Percentiles rank a stretch among this genome's conserved stretches.
Conservation (phyloP, 2,329 filamentous ascomycete genomes). For the Furcasterigmium sp. region DNA sequence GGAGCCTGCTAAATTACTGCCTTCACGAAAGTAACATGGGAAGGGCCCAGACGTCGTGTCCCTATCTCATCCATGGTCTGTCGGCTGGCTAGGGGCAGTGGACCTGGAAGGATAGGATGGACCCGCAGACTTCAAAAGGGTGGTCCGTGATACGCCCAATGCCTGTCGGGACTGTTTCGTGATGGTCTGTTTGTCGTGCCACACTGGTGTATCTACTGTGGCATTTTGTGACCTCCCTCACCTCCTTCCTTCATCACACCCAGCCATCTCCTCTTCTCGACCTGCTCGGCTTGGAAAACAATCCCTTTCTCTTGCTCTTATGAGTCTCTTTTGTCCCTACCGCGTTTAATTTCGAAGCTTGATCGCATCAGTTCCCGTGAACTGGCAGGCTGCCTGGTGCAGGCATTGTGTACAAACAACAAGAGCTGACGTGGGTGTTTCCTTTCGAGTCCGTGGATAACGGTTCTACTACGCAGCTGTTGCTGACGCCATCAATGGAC, state of each 20-base stretch:
- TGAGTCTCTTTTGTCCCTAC: slow-evolving; percentile 8
- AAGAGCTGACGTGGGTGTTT: no score
- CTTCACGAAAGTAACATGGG: no score
- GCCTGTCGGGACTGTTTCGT: no score
- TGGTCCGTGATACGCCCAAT: no score
- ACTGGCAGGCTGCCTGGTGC: slow-evolving; percentile 11
- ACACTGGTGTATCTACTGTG: not conserved
- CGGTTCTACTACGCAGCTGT: no score
- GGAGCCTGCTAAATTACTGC: no score
- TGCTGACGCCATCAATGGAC: no score
- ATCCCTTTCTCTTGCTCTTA: slow-evolving; percentile 7
- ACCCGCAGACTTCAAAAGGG: not conserved
- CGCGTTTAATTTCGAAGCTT: not conserved
- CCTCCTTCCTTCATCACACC: slow-evolving; percentile 3
- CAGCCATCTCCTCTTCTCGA: not conserved
- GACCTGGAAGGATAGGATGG: no score
- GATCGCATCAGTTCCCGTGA: not conserved
- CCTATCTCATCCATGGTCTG: no score
- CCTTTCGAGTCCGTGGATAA: no score
- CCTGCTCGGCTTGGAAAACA: slow-evolving; percentile 8
- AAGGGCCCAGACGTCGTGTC: no score
- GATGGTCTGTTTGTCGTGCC: slow-evolving; percentile 3
- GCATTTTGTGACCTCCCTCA: not conserved
- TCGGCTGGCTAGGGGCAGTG: no score
- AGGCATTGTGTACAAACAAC: slow-evolving; percentile 14